Conservation (phyloP, 345 rosid genomes). For the Cardiospermum halicacabum region DNA sequence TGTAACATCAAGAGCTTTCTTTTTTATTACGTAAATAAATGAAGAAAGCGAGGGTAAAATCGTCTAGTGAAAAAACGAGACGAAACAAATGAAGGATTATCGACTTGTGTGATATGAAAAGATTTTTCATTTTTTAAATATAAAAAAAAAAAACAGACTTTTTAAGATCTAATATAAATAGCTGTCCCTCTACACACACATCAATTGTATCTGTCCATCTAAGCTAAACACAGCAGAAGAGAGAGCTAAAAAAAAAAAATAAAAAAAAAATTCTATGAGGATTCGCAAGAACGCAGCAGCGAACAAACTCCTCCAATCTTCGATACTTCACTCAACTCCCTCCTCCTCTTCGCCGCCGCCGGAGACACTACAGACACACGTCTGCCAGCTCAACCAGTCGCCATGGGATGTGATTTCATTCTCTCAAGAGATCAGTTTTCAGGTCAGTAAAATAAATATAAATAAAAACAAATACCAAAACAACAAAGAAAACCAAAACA, state of each 20-base stretch:
- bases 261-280: too few species aligned
- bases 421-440: conserved; percentile 28
- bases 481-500: too few species aligned
- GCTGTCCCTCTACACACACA: conserved; percentile 9
- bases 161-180: conserved; percentile 16
- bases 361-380: conserved; percentile 44
- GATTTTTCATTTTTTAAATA: not conserved
- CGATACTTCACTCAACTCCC: conserved; percentile 24
- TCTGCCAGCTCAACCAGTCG: conserved; percentile 89
- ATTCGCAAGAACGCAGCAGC: conserved; percentile 88
- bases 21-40: conserved; percentile 15
- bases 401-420: conserved; percentile 90
- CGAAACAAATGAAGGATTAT: conserved; percentile 54
- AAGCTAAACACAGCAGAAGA: too few species aligned
- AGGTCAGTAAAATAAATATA: conserved; percentile 39
- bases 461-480: too few species aligned
- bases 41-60: conserved; percentile 24
- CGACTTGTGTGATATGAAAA: conserved; percentile 54
- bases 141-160: not conserved
- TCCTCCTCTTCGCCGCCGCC: conserved; percentile 38
- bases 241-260: too few species aligned
- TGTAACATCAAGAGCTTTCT: conserved; percentile 50
- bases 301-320: conserved; percentile 41
- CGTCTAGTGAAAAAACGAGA: conserved; percentile 28
- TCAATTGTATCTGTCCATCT: conserved; percentile 3